Percentiles rank a stretch among this genome's conserved stretches.
Conservation (phyloP, 1,284 basidiomycete genomes). For the Cutaneotrichosporon cavernicola region DNA sequence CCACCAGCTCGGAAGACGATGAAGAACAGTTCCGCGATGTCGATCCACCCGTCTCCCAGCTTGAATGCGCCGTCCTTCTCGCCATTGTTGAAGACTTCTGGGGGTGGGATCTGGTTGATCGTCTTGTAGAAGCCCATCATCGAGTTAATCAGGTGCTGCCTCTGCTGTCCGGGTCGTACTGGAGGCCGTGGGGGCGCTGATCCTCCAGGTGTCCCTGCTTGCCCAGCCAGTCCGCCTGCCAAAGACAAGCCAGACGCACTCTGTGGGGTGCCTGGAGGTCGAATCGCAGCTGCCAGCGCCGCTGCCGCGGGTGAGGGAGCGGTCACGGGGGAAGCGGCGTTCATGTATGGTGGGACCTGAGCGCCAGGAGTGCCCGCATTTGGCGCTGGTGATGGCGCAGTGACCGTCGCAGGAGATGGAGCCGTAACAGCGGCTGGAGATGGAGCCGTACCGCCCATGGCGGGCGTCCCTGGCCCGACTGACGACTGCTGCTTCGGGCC, state of each 20-base stretch:
- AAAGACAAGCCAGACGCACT: conserved; percentile 3
- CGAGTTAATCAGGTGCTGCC: conserved; percentile 38
- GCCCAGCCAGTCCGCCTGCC: conserved; percentile 2
- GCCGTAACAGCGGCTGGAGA: conserved; percentile 18
- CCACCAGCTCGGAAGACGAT: conserved; percentile 38
- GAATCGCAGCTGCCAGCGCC: neutral
- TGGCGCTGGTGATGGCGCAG: conserved; percentile 16
- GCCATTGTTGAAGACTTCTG: conserved; percentile 40
- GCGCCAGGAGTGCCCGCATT: conserved; percentile 10
- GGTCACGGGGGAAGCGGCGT: conserved; percentile 8
- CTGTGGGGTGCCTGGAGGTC: conserved; percentile 2
- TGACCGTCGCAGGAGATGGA: conserved; percentile 18
- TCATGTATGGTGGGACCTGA: conserved; percentile 5
- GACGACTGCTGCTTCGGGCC: conserved; percentile 22
- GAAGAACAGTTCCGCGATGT: conserved; percentile 43
- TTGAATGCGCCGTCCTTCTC: conserved; percentile 39
- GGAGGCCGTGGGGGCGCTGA: neutral
- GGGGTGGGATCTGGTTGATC: conserved; percentile 31
- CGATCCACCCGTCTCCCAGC: conserved; percentile 41
- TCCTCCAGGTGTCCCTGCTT: neutral
- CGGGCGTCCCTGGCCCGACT: neutral
- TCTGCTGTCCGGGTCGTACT: conserved; percentile 15
- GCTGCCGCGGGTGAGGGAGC: conserved; percentile 11
- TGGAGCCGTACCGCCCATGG: conserved; percentile 13
- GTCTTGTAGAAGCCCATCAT: conserved; percentile 33